Evolutionary conservation across 345 rosid species (phyloP).

Genomic region (Turnera subulata): DNA sequence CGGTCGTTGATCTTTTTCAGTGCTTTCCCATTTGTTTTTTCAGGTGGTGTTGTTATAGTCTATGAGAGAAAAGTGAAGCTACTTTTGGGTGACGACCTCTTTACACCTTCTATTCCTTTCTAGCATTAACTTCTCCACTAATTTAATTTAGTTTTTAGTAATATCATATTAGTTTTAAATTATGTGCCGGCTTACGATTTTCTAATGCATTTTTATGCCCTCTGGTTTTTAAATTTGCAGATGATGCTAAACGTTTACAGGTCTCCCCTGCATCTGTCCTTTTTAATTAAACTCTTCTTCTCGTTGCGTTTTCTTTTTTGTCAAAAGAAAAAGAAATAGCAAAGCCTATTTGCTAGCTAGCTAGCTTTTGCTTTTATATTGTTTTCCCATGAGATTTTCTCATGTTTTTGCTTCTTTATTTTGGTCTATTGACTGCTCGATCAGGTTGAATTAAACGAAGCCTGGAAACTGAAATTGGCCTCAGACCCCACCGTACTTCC

Average conservation of each 20-base stretch:
- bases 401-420: background rate
- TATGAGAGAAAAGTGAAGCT: slow-evolving; percentile 87
- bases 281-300: no score
- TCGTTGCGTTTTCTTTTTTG: background rate
- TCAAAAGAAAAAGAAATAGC: background rate
- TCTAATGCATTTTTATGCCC: background rate
- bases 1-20: background rate
- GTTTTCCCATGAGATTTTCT: no score
- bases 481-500: slow-evolving; percentile 67
- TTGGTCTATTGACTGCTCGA: background rate
- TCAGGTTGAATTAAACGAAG: slow-evolving; percentile 78
- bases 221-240: slow-evolving; percentile 32
- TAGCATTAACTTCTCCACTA: background rate
- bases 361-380: no score
- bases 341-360: background rate
- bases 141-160: slow-evolving; percentile 10
- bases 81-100: slow-evolving; percentile 48
- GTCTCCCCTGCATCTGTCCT: no score
- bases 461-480: slow-evolving; percentile 61
- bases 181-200: slow-evolving; percentile 1
- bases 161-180: slow-evolving; percentile 36
- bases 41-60: slow-evolving; percentile 94
- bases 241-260: slow-evolving; percentile 76
- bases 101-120: background rate
- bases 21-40: background rate